phyloP scores from a whole-genome alignment of 2,329 filamentous ascomycete species.

The Colletotrichum caudatum region DNA sequence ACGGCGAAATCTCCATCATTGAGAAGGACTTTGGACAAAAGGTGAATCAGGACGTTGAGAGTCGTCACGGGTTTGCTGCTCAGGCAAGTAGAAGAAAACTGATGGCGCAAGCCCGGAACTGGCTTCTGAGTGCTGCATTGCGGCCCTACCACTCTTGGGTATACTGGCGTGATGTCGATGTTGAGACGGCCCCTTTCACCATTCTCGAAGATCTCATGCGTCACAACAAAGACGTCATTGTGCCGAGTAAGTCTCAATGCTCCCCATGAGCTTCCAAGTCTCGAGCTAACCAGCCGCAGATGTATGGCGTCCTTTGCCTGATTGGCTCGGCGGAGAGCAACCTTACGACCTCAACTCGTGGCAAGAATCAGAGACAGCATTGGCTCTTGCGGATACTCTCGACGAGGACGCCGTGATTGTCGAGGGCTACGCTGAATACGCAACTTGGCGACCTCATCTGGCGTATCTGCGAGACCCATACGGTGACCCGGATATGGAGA shows the following conservation, averaged over 20 bases:
- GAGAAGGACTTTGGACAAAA: constrained; percentile 99
- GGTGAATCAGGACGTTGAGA: constrained; percentile 97
- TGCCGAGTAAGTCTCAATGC: constrained; percentile 82
- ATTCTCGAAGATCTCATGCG: constrained; percentile 98
- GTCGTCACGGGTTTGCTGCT: constrained; percentile 95
- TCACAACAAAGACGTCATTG: constrained; percentile 98
- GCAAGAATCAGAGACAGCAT: constrained; percentile 98
- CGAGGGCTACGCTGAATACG: constrained; percentile 98
- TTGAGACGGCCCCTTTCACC: constrained; percentile 95
- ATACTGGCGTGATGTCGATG: constrained; percentile 98
- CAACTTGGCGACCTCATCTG: constrained; percentile 96
- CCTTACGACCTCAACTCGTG: constrained; percentile 99
- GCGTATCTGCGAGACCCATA: constrained; percentile 97
- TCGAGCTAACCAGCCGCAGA: constrained; percentile 65
- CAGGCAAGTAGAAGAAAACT: constrained; percentile 94
- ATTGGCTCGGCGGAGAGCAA: constrained; percentile 98
- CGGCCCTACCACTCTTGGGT: constrained; percentile 98
- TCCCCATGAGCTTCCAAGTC: too few relatives aligned
- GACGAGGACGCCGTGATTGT: constrained; percentile 99
- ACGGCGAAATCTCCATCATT: constrained; percentile 96
- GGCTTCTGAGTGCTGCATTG: constrained; percentile 92
- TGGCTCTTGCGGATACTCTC: constrained; percentile 91
- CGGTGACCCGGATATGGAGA: constrained; percentile 98
- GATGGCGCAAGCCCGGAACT: constrained; percentile 98
- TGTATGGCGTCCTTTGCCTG: constrained; percentile 97